A percentile compares a stretch with the other conserved stretches of the same genome.
Evolutionary conservation across 495 filamentous ascomycete species (phyloP).

Genomic region (Aspergillus nidulans): DNA sequence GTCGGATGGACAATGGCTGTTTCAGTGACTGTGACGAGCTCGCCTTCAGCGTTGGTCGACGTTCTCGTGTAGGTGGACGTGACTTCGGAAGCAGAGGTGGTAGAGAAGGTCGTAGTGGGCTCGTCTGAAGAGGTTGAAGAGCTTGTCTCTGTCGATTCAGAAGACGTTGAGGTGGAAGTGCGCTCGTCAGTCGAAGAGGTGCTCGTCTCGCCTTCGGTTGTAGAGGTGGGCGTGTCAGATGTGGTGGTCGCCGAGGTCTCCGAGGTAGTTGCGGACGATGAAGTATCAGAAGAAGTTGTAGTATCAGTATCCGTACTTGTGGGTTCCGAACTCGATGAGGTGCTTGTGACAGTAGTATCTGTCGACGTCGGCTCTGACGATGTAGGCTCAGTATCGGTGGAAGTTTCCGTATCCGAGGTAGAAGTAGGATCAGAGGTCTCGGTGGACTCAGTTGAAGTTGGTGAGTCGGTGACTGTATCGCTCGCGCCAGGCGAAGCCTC

Average conservation of each 20-base stretch:
- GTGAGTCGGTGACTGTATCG: neutral
- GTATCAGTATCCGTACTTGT: neutral
- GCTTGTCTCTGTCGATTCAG: constrained; percentile 24
- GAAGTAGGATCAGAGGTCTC: neutral
- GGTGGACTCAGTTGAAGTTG: constrained; percentile 6
- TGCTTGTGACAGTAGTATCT: neutral
- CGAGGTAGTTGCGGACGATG: neutral
- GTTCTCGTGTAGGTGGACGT: constrained; percentile 27
- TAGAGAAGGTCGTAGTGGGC: constrained; percentile 34
- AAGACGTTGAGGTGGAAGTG: constrained; percentile 13
- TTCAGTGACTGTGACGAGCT: constrained; percentile 44
- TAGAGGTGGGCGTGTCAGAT: constrained; percentile 1
- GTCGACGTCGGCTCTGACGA: neutral
- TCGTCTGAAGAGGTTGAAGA: constrained; percentile 23
- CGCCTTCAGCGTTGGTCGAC: constrained; percentile 47
- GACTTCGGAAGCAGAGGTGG: constrained; percentile 21
- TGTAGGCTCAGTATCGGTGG: neutral
- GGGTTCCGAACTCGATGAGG: neutral
- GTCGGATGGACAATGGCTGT: constrained; percentile 40
- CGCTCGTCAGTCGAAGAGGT: constrained; percentile 5
- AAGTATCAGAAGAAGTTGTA: neutral
- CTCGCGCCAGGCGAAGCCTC: neutral
- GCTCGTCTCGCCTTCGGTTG: constrained; percentile 21
- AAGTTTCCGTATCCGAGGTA: neutral
- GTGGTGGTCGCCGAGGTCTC: constrained; percentile 18